phyloP scores from a whole-genome alignment of 257 asterid genomes.

The Salvia rosmarinus region DNA sequence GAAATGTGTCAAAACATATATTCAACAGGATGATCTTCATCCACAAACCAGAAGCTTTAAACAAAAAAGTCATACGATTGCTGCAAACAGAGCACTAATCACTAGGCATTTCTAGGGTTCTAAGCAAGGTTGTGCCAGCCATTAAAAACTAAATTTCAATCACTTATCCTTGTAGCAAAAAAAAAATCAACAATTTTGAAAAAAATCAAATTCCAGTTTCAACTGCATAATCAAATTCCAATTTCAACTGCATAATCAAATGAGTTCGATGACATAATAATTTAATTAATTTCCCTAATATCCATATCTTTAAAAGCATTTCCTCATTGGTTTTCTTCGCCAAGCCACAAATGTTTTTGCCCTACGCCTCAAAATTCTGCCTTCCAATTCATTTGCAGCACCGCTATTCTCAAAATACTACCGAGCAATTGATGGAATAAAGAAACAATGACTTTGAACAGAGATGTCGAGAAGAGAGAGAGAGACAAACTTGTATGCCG shows the following conservation, averaged over 20 bases:
- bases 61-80: no score
- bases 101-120: constrained; percentile 6
- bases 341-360: no score
- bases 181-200: background rate
- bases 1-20: background rate
- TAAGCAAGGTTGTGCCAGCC: background rate
- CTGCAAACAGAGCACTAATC: background rate
- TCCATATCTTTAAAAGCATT: no score
- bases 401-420: no score
- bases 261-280: background rate
- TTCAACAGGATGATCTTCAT: background rate
- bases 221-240: background rate
- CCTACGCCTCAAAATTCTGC: background rate
- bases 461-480: no score
- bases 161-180: background rate
- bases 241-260: background rate
- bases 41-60: background rate
- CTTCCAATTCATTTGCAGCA: background rate
- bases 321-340: no score
- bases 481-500: no score
- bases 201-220: background rate
- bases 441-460: background rate
- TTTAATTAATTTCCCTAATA: no score
- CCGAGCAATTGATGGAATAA: background rate
- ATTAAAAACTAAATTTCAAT: no score